phyloP scores from a whole-genome alignment of 805 yeast species.

The Groenewaldozyma salmanticensis region DNA sequence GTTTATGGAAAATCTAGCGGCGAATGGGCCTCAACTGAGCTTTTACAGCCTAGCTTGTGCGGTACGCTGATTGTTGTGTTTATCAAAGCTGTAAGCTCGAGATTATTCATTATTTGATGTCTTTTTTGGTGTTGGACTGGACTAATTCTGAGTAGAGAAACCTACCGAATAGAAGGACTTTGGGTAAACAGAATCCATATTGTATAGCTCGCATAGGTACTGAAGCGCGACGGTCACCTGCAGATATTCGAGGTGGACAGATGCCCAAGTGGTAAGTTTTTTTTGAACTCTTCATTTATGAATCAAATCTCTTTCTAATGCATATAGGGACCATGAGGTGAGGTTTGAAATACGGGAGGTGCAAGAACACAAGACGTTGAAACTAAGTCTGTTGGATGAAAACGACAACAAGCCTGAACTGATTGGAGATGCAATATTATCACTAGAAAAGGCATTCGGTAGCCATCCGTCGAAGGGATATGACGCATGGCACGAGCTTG shows the following conservation, averaged over 20 bases:
- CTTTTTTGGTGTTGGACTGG: not conserved
- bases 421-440: slow-evolving; percentile 73
- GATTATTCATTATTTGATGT: not conserved
- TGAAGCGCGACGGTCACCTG: slow-evolving; percentile 67
- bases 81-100: slow-evolving; percentile 15
- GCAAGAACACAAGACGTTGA: slow-evolving; percentile 43
- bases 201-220: slow-evolving; percentile 75
- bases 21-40: not conserved
- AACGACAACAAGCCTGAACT: slow-evolving; percentile 69
- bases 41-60: slow-evolving; percentile 5
- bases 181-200: slow-evolving; percentile 93
- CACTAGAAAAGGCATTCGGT: slow-evolving; percentile 60
- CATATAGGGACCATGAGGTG: slow-evolving; percentile 31
- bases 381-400: slow-evolving; percentile 73
- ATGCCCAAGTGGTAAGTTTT: slow-evolving; percentile 80
- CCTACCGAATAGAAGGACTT: slow-evolving; percentile 71
- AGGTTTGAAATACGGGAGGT: slow-evolving; percentile 24
- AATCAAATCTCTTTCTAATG: not conserved
- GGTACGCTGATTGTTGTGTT: slow-evolving; percentile 68
- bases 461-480: slow-evolving; percentile 63
- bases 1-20: too few relatives aligned
- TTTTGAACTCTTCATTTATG: slow-evolving; percentile 54
- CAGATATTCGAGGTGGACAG: slow-evolving; percentile 85
- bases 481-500: slow-evolving; percentile 75
- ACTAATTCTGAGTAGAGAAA: slow-evolving; percentile 37